Evolutionary conservation across 2,329 filamentous ascomycete species (phyloP).

Genomic region (Penicillium sp.): DNA sequence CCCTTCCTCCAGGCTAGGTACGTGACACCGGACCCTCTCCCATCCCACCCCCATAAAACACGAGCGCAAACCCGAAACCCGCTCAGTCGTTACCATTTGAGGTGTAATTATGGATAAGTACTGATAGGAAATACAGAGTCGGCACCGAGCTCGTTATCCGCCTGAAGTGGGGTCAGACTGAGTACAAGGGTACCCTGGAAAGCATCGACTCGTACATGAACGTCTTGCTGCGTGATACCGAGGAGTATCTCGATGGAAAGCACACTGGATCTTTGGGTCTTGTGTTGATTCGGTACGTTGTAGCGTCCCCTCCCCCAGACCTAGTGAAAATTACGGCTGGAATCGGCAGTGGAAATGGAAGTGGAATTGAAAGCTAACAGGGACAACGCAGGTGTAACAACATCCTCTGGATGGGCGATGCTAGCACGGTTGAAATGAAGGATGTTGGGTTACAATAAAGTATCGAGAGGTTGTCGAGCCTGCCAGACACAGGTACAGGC

Average conservation of each 20-base stretch:
- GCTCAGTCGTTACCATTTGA: neutral
- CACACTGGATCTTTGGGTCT: constrained; percentile 81
- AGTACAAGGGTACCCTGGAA: constrained; percentile 92
- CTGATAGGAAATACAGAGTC: constrained; percentile 55
- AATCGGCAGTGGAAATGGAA: too few species aligned
- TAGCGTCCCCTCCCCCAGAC: too few species aligned
- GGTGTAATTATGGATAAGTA: neutral
- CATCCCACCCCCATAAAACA: neutral
- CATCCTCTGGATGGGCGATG: constrained; percentile 81
- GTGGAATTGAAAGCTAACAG: neutral
- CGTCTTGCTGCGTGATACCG: constrained; percentile 83
- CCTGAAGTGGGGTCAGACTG: constrained; percentile 96
- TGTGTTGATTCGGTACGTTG: constrained; percentile 80
- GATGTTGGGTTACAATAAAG: constrained; percentile 39
- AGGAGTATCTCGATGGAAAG: constrained; percentile 89
- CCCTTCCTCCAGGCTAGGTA: constrained; percentile 93
- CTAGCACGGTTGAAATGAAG: constrained; percentile 51
- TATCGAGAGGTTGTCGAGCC: neutral
- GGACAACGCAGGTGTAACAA: constrained; percentile 73
- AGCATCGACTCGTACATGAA: constrained; percentile 99
- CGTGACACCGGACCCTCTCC: constrained; percentile 35
- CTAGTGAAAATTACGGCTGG: too few species aligned
- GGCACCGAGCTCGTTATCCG: constrained; percentile 88
- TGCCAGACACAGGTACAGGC: too few species aligned
- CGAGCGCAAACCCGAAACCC: neutral